Evolutionary conservation across 305 asterid genomes (phyloP), one percentile per base, ranked within the genome.

Genomic region (Petunia hybrid): DNA sequence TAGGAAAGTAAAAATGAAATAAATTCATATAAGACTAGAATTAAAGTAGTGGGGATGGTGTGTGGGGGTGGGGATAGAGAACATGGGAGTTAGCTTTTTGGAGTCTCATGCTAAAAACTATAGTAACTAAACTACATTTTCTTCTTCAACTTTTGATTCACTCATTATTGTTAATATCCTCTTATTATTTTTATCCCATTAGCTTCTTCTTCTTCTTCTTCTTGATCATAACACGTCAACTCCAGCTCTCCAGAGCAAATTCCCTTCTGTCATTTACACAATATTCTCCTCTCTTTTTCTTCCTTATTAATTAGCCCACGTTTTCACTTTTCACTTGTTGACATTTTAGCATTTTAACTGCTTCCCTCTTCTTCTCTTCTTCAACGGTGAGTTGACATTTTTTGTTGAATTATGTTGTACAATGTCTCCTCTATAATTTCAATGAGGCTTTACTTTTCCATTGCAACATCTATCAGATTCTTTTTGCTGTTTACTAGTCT

Each of bases 101-200:
- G 76, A 80, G 86, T 88, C 88, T 88, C 90, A 89, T 89, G 91
- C 92, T 84, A 83, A 83, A 81, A 82, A 78, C 45, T 51, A 63
- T 73, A 51, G 57, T 51, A 51, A 53, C 89, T 84, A 36, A 51
- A 53, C 89, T 84, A 36, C 64, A 35, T 89, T 88, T 86, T 84
- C 66, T 80, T 82, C 87, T 80, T 78, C 89, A 83, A 85, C 82
- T 84, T 84, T 79, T 42, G 10, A 61, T 79, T 80, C 76, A n/a
- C 13, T 73, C 78, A 36, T 75, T 84, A 80, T 16, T 83, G 12
- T 77, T 64, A 41, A 55, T 53, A 74, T 62, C 61, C 14, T 73
- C 7, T 4, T 80, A 62, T 84, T 80, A 68, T 57, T 85, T 88
- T 84, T 84, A 87, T 79, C 83, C 82, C 85, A 56, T 70, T 66